Base-by-base conservation (phyloP, 495 filamentous ascomycete species). In the Geoglossum glabrum region DNA sequence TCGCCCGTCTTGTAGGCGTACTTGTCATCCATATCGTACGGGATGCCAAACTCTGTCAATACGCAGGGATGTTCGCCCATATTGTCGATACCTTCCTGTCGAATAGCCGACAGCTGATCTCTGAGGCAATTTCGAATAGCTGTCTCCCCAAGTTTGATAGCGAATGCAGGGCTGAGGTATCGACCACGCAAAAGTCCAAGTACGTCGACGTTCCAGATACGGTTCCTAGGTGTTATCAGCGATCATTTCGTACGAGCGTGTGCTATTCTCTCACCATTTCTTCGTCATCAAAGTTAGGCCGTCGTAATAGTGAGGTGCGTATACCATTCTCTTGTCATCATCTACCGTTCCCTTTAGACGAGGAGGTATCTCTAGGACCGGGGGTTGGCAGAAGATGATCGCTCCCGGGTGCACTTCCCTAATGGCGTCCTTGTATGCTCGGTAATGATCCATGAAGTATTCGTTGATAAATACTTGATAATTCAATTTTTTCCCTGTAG, bases 11-110 rank as follows among this genome's bases (percentile, higher is more conserved):
- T 85, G 68, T 99, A 99, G 1, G 92, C 92, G 61, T 88, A 71
- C 69, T 95, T 86, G 58, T 93, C 79, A 64, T 99, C 90, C 92
- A 99, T 99, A 67, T 99, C 93, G 65, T 95, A 99, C 0, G 92
- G 92, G 60, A 97, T 95, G 26, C 92, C 92, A 63, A 96, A 95
- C 64, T 99, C 92, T 0, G 86, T 93, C 66, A 95, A 85, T 11
- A 98, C 71, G 62, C 90, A 84, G 0, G 92, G 92, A 62, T 93
- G 92, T 34, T 83, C 78, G 17, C 92, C 92, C 77, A 95, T 87
- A 56, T 90, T 82, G 34, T 90, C 83, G 19, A 82, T 68, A n/a
- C 93, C 94, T 69, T 98, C 92, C 59, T 93, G 75, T 55, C 81
- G 77, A 36, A 98, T 87, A 15, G 85, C 85, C 19, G 82, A 79